Conservation (phyloP, 441 rosid genomes). For the Kokia cookei region DNA sequence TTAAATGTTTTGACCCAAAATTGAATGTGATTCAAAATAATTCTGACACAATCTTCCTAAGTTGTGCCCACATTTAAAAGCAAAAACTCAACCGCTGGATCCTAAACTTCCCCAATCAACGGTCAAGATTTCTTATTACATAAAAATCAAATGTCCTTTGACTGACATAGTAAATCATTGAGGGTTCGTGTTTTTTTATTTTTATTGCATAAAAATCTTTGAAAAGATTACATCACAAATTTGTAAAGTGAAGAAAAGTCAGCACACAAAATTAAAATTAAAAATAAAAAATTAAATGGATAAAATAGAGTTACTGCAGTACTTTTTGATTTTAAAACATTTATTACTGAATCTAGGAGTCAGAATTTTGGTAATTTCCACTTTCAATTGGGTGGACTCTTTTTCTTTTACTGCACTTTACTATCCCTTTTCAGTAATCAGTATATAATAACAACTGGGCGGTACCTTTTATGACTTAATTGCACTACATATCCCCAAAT, state of each 20-base stretch:
- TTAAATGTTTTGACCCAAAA: not conserved
- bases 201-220: constrained; percentile 1
- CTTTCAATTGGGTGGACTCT: not conserved
- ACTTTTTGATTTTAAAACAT: not conserved
- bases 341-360: not conserved
- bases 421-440: no score
- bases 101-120: not conserved
- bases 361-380: not conserved
- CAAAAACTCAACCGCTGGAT: not conserved
- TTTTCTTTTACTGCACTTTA: no score
- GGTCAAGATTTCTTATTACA: not conserved
- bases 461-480: no score
- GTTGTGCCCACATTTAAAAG: not conserved
- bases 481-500: no score
- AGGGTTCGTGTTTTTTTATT: not conserved
- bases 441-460: no score
- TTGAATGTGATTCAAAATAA: not conserved
- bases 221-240: not conserved
- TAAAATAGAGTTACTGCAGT: not conserved
- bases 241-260: not conserved
- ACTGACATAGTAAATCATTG: not conserved
- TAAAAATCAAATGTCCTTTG: not conserved
- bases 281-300: no score
- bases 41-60: not conserved
- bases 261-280: not conserved